These are phyloP conservation scores for Grigorovia yakushimaensis DNA, from an alignment of 805 yeast species.

Conservation along the genomic window DNA sequence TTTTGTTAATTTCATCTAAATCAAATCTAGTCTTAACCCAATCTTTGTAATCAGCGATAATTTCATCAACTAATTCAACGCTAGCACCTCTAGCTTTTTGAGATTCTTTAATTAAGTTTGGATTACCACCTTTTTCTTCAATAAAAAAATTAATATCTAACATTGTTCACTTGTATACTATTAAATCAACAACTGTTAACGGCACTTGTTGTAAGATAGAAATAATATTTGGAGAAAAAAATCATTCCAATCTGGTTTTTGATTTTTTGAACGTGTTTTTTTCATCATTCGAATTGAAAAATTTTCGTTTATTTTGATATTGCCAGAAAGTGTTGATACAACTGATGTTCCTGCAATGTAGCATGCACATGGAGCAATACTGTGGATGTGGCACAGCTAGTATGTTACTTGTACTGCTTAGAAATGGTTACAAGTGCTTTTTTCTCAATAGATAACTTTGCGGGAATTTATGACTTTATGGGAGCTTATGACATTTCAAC, in stretches of 20 bases:
- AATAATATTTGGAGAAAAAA: background rate
- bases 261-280: background rate
- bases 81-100: constrained; percentile 92
- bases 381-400: too few relatives aligned
- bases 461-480: too few relatives aligned
- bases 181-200: too few relatives aligned
- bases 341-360: too few relatives aligned
- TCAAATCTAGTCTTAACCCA: constrained; percentile 90
- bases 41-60: constrained; percentile 78
- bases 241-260: background rate
- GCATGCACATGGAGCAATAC: too few relatives aligned
- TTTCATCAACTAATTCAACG: constrained; percentile 93
- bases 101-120: constrained; percentile 76
- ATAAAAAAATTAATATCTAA: constrained; percentile 87
- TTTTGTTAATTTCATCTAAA: constrained; percentile 82
- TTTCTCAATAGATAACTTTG: too few relatives aligned
- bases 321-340: background rate
- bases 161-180: constrained; percentile 37
- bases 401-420: too few relatives aligned
- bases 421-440: too few relatives aligned
- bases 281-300: too few relatives aligned
- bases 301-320: too few relatives aligned
- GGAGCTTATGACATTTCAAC: too few relatives aligned
- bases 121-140: constrained; percentile 95
- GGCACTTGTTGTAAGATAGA: too few relatives aligned